A percentile compares a stretch with the other conserved stretches of the same genome.
These are phyloP conservation scores for Mycena olivaceomarginata DNA, from an alignment of 768 basidiomycete genomes.

Conservation along the genomic window DNA sequence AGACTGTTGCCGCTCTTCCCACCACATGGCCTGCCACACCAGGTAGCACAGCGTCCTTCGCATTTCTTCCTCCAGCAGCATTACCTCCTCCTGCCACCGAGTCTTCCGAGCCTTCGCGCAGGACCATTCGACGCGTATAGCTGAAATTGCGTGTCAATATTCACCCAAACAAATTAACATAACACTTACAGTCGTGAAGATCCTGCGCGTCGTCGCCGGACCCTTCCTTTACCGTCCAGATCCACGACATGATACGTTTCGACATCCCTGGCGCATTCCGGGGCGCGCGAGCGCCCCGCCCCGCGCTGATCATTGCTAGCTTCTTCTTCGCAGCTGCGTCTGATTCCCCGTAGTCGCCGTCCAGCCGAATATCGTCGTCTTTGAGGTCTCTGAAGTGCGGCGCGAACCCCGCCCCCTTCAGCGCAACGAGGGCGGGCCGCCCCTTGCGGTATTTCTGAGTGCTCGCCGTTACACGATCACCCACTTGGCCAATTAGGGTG, in stretches of 20 bases:
- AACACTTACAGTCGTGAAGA: slow-evolving; percentile 19
- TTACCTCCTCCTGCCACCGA: slow-evolving; percentile 7
- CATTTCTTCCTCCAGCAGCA: slow-evolving; percentile 41
- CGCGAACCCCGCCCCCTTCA: neutral
- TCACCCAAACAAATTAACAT: too few relatives aligned
- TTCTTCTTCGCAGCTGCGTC: too few relatives aligned
- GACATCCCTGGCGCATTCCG: neutral
- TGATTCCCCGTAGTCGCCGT: neutral
- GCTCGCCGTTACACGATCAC: neutral
- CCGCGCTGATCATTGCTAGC: too few relatives aligned
- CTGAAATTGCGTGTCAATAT: slow-evolving; percentile 1
- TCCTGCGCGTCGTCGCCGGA: neutral
- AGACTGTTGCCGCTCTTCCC: neutral
- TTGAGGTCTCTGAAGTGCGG: neutral
- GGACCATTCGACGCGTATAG: slow-evolving; percentile 38
- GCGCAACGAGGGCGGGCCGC: neutral
- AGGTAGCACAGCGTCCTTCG: neutral
- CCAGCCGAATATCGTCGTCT: neutral
- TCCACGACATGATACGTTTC: slow-evolving; percentile 22
- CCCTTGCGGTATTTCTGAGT: neutral
- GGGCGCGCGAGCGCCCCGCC: neutral
- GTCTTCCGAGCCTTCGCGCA: slow-evolving; percentile 20
- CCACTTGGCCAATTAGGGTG: neutral
- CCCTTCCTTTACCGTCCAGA: slow-evolving; percentile 19
- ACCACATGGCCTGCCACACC: neutral